phyloP scores from a whole-genome alignment of 495 filamentous ascomycete genomes.

The Hyaloscypha variabilis region DNA sequence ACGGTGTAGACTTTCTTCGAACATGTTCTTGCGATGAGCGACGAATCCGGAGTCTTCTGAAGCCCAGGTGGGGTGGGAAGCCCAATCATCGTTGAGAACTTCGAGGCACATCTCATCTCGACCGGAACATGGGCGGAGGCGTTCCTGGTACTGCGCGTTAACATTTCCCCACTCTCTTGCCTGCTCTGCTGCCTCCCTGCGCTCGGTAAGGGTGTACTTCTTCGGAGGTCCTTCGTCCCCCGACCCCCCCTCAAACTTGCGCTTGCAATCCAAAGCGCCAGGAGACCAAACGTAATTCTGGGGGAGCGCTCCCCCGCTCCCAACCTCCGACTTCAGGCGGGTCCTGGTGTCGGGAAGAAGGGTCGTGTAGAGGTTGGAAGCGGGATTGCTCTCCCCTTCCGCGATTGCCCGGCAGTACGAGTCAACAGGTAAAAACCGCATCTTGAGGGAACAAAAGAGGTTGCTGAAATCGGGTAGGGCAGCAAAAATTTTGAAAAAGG shows the following conservation, averaged over 20 bases:
- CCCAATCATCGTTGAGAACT: constrained; percentile 98
- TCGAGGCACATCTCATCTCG: constrained; percentile 89
- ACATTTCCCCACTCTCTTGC: neutral
- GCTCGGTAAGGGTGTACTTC: too few relatives aligned
- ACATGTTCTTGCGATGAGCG: constrained; percentile 93
- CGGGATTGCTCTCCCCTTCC: too few relatives aligned
- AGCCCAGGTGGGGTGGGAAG: constrained; percentile 98
- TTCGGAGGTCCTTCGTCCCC: too few relatives aligned
- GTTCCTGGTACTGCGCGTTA: constrained; percentile 53
- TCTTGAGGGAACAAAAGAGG: neutral
- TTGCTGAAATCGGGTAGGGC: neutral
- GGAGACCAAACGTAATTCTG: too few relatives aligned
- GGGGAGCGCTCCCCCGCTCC: too few relatives aligned
- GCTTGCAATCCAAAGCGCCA: too few relatives aligned
- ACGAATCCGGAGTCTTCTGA: constrained; percentile 98
- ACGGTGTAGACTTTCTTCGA: constrained; percentile 88
- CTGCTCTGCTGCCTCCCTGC: neutral
- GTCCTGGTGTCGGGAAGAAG: too few relatives aligned
- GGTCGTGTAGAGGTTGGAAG: too few relatives aligned
- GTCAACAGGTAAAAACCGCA: neutral
- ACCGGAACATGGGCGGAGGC: constrained; percentile 85
- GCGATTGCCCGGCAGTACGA: neutral
- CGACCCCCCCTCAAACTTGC: too few relatives aligned
- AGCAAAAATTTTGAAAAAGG: neutral
- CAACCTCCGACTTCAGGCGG: too few relatives aligned